These are phyloP conservation scores for Ascoidea asiatica DNA, from an alignment of 805 yeast genomes.

Conservation along the genomic window DNA sequence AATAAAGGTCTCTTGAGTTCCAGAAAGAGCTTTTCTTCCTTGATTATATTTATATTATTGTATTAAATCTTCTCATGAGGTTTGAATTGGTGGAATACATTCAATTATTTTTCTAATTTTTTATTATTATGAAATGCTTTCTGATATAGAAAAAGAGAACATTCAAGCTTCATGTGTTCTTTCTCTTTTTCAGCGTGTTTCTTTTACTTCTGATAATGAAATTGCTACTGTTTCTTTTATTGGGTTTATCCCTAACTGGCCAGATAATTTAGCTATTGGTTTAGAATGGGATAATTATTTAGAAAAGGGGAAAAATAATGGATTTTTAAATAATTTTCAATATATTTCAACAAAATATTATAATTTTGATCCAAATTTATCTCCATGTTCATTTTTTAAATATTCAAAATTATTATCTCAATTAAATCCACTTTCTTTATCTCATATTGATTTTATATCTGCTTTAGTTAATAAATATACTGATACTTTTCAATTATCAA, in stretches of 20 bases:
- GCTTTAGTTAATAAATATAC: conserved; percentile 39
- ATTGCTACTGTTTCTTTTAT: conserved; percentile 49
- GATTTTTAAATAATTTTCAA: conserved; percentile 33
- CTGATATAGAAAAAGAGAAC: no score
- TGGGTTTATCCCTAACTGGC: conserved; percentile 59
- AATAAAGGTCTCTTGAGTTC: no score
- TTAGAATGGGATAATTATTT: conserved; percentile 71
- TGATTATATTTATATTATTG: no score
- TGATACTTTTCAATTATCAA: conserved; percentile 6
- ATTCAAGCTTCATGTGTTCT: no score
- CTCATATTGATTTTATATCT: conserved; percentile 21
- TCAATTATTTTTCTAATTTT: no score
- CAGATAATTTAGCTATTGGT: conserved; percentile 42
- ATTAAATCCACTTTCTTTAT: no score
- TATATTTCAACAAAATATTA: conserved; percentile 32
- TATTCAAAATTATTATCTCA: conserved; percentile 11
- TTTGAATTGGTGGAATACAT: no score
- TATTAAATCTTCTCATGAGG: no score
- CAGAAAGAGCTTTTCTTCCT: no score
- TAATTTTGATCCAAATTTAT: background rate
- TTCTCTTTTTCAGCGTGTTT: no score
- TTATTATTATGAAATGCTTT: no score
- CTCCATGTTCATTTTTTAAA: conserved; percentile 15
- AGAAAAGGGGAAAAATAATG: conserved; percentile 60
- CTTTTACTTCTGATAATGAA: no score